These are phyloP conservation scores for Orobanche coerulescens DNA, from an alignment of 257 asterid species.

Conservation along the genomic window DNA sequence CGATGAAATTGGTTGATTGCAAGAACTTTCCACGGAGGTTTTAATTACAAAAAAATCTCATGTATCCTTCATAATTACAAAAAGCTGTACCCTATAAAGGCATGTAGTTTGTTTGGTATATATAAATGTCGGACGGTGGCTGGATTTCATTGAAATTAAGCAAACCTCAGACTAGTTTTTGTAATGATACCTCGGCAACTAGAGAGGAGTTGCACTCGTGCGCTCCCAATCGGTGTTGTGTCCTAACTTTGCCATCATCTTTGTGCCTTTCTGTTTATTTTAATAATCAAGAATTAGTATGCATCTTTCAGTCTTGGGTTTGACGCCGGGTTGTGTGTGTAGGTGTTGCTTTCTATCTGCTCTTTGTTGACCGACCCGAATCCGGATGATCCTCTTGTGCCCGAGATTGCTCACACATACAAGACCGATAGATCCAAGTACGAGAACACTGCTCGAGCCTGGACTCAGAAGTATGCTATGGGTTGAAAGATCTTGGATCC, in stretches of 20 bases:
- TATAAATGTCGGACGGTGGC: background rate
- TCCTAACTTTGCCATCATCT: background rate
- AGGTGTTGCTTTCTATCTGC: conserved; percentile 67
- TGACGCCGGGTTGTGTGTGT: background rate
- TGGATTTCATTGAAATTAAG: too few relatives aligned
- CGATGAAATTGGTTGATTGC: too few relatives aligned
- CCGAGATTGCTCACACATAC: conserved; percentile 69
- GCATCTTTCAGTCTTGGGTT: background rate
- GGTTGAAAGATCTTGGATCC: conserved; percentile 26
- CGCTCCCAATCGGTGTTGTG: too few relatives aligned
- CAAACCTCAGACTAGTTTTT: too few relatives aligned
- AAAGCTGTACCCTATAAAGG: background rate
- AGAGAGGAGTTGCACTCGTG: too few relatives aligned
- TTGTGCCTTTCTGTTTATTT: background rate
- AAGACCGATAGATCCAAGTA: conserved; percentile 58
- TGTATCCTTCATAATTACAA: background rate
- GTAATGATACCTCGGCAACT: too few relatives aligned
- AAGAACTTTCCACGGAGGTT: too few relatives aligned
- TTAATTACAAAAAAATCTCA: background rate
- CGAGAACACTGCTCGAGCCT: conserved; percentile 55
- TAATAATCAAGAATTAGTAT: background rate
- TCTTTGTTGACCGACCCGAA: conserved; percentile 67
- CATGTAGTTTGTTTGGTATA: background rate
- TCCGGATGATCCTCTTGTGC: conserved; percentile 66
- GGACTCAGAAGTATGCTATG: conserved; percentile 79